Percentiles rank a stretch among this genome's conserved stretches.
These are phyloP conservation scores for Syzygium aromaticum DNA, from an alignment of 345 rosid species.

Conservation along the genomic window DNA sequence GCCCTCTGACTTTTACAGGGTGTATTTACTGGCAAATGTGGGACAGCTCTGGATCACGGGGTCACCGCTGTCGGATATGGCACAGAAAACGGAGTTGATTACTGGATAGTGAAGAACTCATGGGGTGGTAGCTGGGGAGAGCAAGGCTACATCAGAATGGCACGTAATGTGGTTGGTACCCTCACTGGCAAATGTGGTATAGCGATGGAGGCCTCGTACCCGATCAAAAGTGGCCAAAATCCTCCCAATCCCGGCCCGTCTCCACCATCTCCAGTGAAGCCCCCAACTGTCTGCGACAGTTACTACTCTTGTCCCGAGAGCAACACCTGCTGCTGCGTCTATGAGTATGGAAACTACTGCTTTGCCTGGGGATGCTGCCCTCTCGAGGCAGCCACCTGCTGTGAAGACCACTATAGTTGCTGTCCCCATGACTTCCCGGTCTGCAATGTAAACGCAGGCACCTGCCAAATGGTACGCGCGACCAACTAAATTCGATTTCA, in stretches of 20 bases:
- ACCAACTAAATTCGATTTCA: not conserved
- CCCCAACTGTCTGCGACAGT: slow-evolving; percentile 65
- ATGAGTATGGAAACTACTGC: slow-evolving; percentile 48
- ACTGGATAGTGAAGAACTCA: slow-evolving; percentile 81
- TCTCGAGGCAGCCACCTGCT: slow-evolving; percentile 76
- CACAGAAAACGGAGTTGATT: slow-evolving; percentile 60
- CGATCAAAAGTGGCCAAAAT: slow-evolving; percentile 66
- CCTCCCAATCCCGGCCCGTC: slow-evolving; percentile 97
- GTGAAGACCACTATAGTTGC: slow-evolving; percentile 72
- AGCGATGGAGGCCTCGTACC: slow-evolving; percentile 79
- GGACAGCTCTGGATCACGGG: slow-evolving; percentile 79
- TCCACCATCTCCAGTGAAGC: slow-evolving; percentile 79
- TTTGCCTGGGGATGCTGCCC: slow-evolving; percentile 98
- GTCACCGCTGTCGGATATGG: slow-evolving; percentile 91
- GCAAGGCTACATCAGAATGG: slow-evolving; percentile 69
- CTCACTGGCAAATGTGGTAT: slow-evolving; percentile 79
- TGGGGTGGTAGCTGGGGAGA: slow-evolving; percentile 93
- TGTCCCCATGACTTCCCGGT: slow-evolving; percentile 85
- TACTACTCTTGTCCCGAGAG: slow-evolving; percentile 60
- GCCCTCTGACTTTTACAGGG: slow-evolving; percentile 34
- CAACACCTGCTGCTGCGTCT: slow-evolving; percentile 83
- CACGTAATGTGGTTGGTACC: slow-evolving; percentile 26
- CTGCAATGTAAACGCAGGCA: slow-evolving; percentile 52
- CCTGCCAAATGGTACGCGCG: slow-evolving; percentile 55
- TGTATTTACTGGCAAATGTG: slow-evolving; percentile 63